Percentiles rank a stretch among this genome's conserved stretches.
Evolutionary conservation across 2,329 filamentous ascomycete genomes (phyloP).

Genomic region (Aspergillus japonicus): DNA sequence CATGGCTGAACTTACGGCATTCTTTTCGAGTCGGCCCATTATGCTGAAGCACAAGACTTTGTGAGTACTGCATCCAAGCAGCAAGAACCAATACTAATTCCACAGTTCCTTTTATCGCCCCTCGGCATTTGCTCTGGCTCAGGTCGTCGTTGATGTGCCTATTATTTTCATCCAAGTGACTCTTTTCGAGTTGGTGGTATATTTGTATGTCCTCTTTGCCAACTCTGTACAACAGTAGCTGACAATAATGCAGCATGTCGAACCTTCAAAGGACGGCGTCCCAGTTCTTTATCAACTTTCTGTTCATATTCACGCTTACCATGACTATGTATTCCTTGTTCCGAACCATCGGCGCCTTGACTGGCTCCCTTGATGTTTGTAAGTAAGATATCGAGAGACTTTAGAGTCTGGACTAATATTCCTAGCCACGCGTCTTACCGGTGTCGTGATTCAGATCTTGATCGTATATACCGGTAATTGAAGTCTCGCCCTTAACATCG

Average conservation of each 20-base stretch:
- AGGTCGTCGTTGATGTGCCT: conserved; percentile 58
- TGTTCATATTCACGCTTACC: conserved; percentile 56
- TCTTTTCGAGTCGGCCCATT: conserved; percentile 64
- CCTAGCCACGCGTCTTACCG: conserved; percentile 49
- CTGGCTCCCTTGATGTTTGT: conserved; percentile 51
- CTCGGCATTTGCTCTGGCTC: conserved; percentile 58
- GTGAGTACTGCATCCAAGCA: conserved; percentile 25
- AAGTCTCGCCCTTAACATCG: neutral
- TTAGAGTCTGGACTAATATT: neutral
- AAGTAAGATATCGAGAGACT: conserved; percentile 13
- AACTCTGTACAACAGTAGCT: neutral
- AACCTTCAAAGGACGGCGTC: conserved; percentile 56
- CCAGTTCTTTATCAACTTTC: conserved; percentile 61
- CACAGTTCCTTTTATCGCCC: conserved; percentile 62
- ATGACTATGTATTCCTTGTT: conserved; percentile 58
- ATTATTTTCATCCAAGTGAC: conserved; percentile 58
- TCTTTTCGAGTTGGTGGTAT: conserved; percentile 61
- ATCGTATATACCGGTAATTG: conserved; percentile 56
- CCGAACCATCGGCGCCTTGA: conserved; percentile 50
- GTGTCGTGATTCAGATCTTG: conserved; percentile 50
- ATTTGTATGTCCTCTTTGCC: conserved; percentile 45
- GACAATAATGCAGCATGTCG: conserved; percentile 46
- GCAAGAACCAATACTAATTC: conserved; percentile 10
- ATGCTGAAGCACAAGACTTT: conserved; percentile 70
- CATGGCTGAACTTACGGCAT: conserved; percentile 59